These are phyloP conservation scores for Phytophthora hybrid DNA, from an alignment of 352 stramenopile genomes.

Conservation along the genomic window DNA sequence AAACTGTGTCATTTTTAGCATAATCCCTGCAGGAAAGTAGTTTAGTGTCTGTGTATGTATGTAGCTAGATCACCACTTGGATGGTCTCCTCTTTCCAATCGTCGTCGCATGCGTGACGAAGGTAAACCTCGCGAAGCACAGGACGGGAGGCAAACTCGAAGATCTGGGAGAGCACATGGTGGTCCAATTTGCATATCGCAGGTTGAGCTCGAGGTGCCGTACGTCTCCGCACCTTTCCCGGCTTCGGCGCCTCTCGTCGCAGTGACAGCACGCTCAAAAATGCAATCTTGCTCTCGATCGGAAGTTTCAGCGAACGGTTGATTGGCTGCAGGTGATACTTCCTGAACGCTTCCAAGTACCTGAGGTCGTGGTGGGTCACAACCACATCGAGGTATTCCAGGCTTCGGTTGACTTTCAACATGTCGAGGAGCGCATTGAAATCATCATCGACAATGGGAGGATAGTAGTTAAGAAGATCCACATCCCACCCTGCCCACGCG, in stretches of 20 bases:
- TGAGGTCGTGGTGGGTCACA: not conserved
- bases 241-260: not conserved
- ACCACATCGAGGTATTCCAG: slow-evolving; percentile 1
- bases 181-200: not conserved
- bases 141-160: not conserved
- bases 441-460: not conserved
- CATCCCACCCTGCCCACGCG: not conserved
- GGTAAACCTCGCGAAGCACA: not conserved
- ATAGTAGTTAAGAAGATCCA: not conserved
- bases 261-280: not conserved
- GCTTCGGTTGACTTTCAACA: slow-evolving; percentile 1
- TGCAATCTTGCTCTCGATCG: not conserved
- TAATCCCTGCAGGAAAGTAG: too few relatives aligned
- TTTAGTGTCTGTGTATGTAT: too few relatives aligned
- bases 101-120: not conserved
- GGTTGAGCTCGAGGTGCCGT: not conserved
- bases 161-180: not conserved
- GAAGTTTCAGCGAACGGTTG: not conserved
- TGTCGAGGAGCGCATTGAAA: not conserved
- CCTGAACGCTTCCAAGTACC: not conserved
- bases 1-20: not conserved
- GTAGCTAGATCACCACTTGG: not conserved
- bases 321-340: not conserved
- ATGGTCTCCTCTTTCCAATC: not conserved
- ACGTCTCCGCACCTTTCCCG: not conserved